phyloP scores from a whole-genome alignment of 1,284 basidiomycete genomes.

The Inonotus hispidus region DNA sequence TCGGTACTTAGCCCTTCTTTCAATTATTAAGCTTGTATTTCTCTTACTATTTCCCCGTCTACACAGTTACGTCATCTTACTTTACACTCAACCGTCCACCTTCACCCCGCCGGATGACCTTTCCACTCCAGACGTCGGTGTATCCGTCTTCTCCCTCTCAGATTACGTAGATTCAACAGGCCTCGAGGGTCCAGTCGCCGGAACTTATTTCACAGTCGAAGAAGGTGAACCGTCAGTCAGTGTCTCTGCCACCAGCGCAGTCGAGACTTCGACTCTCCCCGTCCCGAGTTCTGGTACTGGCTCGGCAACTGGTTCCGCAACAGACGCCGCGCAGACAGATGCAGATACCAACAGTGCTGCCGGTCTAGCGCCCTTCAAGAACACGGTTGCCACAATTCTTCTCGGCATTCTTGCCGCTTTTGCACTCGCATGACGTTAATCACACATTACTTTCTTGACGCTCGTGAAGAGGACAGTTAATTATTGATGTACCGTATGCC shows the following conservation, averaged over 20 bases:
- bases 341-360: background rate
- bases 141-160: slow-evolving; percentile 47
- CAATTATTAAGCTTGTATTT: background rate
- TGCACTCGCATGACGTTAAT: slow-evolving; percentile 1
- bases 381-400: background rate
- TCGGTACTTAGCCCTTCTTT: slow-evolving; percentile 36
- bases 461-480: background rate
- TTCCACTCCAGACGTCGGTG: slow-evolving; percentile 40
- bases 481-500: background rate
- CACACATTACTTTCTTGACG: background rate
- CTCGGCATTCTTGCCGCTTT: slow-evolving; percentile 1
- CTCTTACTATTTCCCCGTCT: background rate
- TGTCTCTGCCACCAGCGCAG: slow-evolving; percentile 53
- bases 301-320: slow-evolving; percentile 11
- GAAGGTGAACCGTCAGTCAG: slow-evolving; percentile 53
- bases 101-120: slow-evolving; percentile 62
- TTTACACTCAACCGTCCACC: slow-evolving; percentile 55
- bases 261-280: slow-evolving; percentile 57
- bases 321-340: background rate
- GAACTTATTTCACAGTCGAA: slow-evolving; percentile 73
- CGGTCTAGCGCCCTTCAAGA: background rate
- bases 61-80: slow-evolving; percentile 60
- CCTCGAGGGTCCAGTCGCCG: slow-evolving; percentile 54
- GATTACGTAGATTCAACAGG: slow-evolving; percentile 49
- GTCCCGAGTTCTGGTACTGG: slow-evolving; percentile 25